Evolutionary conservation across 306 rosid species (phyloP), one percentile per base, ranked within the genome.

Genomic region (Dryas alaskensis): DNA sequence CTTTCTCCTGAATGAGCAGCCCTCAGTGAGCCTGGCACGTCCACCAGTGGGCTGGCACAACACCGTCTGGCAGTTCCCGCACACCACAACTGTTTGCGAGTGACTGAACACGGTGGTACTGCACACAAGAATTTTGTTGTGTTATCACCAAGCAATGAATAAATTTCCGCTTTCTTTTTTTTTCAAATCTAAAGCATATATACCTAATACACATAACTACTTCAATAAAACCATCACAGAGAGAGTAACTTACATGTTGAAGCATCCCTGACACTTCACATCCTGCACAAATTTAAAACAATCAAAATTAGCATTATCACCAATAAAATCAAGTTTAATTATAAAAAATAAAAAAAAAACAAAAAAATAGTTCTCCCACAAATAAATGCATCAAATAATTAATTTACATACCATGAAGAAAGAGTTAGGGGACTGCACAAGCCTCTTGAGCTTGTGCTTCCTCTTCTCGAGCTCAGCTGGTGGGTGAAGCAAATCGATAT

Each of bases 381-480:
- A 11, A 3, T 10, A 22, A 1, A 31, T 22, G 10, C 71, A 11
- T 44, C 19, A 16, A 16, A 25, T 2, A 3, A n/a, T 4, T 19
- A 8, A 10, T 1, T 27, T 37, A 1, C 3, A 7, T 73, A 86
- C 90, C 88, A 86, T 86, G 84, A 86, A 86, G 77, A 86, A 86
- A 12, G 87, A 86, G 72, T 86, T 86, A 27, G 90, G 90, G 10
- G 87, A 79, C 64, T 86, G 90, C 68, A 86, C 86, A 16, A 86
- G 90, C 62, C 90, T 83, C 87, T 86, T 86, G 68, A 86, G 90
- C 82, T 86, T 86, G 82, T 86, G 90, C 82, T 86, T 86, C 78
- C 60, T 83, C 84, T 86, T 86, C 84, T 86, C 90, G 6, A 83
- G 79, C 52, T 86, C 90, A 39, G 83, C 86, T 10, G 90, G 86